Evolutionary conservation across 805 yeast genomes (phyloP), one percentile per base, ranked within the genome.

Genomic region (Monosporozyma aerobia): DNA sequence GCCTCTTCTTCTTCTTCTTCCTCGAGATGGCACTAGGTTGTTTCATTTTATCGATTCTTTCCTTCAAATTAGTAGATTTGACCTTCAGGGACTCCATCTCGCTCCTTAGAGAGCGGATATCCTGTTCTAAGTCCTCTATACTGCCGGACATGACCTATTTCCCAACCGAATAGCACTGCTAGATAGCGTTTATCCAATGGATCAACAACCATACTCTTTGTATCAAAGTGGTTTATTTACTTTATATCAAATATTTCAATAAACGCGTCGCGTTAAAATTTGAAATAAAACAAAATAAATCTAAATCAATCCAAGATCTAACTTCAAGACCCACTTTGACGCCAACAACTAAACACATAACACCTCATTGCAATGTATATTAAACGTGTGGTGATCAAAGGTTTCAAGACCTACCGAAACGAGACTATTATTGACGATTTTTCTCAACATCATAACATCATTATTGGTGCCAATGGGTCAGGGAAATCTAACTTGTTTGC

Each of bases 401-500:
- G 98, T 37, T 92, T 92, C 74, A 90, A 89, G 70, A 90, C 98
- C 56, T 92, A 90, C 67, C 85, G 86, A 69, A 85, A 87, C 61
- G 82, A 88, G 43, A 87, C 96, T 0, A 77, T 81, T 3, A 79
- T 90, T 11, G 94, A 86, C 44, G 74, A 80, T 14, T 73, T 94
- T 33, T 85, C 95, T 1, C 92, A 95, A 0, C 80, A 81, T 51
- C 85, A 84, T 63, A 92, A 92, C 69, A 95, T 92, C 22, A 82
- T 86, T 14, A 89, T 90, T 33, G 97, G 97, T 2, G 73, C 96
- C 49, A 90, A 90, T 69, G 97, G 97, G n/a, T 87, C 96, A 8
- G 99, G 99, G 8, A 92, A 94, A 67, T 87, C 96, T 43, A 92
- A 94, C 68, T 86, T 92, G 70, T 94, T 92, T 68, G 90, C 96